A percentile compares a stretch with the other conserved stretches of the same genome.
Evolutionary conservation across 2,329 filamentous ascomycete species (phyloP).

Genomic region (Endocalyx cinctus): DNA sequence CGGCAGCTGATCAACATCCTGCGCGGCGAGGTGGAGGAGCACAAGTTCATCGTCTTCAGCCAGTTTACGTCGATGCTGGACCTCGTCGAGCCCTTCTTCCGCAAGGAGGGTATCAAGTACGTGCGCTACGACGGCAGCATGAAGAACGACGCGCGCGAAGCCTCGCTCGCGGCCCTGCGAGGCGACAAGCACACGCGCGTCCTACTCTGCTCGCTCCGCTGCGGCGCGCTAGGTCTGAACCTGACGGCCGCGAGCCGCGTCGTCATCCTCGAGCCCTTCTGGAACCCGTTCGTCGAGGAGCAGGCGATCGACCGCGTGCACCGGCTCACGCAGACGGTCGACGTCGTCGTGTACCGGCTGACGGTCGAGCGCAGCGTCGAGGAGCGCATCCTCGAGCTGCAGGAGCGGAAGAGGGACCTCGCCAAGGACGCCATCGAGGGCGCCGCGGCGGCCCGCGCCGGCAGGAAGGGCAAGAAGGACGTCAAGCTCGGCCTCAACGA

Average conservation of each 20-base stretch:
- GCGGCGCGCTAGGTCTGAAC: constrained; percentile 88
- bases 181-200: constrained; percentile 72
- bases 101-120: constrained; percentile 67
- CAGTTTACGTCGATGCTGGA: constrained; percentile 99
- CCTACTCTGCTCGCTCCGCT: constrained; percentile 88
- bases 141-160: constrained; percentile 89
- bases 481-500: constrained; percentile 89
- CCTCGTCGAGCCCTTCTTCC: constrained; percentile 87
- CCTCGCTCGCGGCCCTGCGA: constrained; percentile 71
- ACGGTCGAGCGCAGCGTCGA: constrained; percentile 85
- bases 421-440: constrained; percentile 91
- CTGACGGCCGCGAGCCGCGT: constrained; percentile 90
- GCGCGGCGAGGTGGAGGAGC: constrained; percentile 67
- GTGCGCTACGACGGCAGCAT: constrained; percentile 93
- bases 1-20: constrained; percentile 78
- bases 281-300: constrained; percentile 99
- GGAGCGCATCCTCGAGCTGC: constrained; percentile 88
- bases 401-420: constrained; percentile 87
- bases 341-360: constrained; percentile 93
- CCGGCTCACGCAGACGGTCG: constrained; percentile 91
- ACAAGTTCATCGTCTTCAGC: constrained; percentile 98
- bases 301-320: constrained; percentile 98
- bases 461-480: constrained; percentile 62
- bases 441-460: no score
- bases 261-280: constrained; percentile 94